Evolutionary conservation across 1,284 basidiomycete species (phyloP).

Genomic region (Apiotrichum gracile): DNA sequence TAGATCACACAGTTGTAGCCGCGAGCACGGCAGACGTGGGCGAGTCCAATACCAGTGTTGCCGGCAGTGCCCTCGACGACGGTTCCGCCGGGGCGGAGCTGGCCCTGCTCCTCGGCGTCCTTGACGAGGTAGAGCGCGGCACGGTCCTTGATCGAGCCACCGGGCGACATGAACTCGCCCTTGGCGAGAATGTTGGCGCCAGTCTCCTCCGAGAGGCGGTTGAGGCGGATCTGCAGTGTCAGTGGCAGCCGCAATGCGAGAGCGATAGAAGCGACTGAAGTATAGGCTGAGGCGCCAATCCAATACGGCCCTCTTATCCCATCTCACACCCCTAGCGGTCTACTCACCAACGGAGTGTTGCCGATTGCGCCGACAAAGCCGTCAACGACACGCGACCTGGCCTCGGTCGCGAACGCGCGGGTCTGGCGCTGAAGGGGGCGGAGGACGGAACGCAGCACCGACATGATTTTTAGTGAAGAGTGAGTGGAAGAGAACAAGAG

Average conservation of each 20-base stretch:
- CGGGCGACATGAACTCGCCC: slow-evolving; percentile 97
- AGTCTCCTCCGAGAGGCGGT: slow-evolving; percentile 75
- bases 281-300: too few relatives aligned
- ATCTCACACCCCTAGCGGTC: too few relatives aligned
- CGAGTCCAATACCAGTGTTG: slow-evolving; percentile 97
- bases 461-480: slow-evolving; percentile 2
- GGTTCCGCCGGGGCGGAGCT: slow-evolving; percentile 81
- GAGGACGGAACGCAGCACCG: slow-evolving; percentile 12
- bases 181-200: slow-evolving; percentile 90
- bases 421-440: slow-evolving; percentile 20
- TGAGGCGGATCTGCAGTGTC: slow-evolving; percentile 67
- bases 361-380: slow-evolving; percentile 88
- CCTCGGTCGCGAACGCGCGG: slow-evolving; percentile 32
- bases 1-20: slow-evolving; percentile 99
- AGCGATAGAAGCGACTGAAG: too few relatives aligned
- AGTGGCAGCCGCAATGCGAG: background rate
- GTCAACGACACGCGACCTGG: slow-evolving; percentile 53
- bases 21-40: slow-evolving; percentile 81
- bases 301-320: too few relatives aligned
- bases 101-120: slow-evolving; percentile 77
- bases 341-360: slow-evolving; percentile 85
- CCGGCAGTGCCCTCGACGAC: slow-evolving; percentile 97
- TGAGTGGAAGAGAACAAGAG: background rate
- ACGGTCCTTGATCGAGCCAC: slow-evolving; percentile 98
- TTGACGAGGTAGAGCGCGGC: slow-evolving; percentile 85